These are phyloP conservation scores for Mucor irregularis DNA, from an alignment of 371 early-diverging fungal species.

Conservation along the genomic window DNA sequence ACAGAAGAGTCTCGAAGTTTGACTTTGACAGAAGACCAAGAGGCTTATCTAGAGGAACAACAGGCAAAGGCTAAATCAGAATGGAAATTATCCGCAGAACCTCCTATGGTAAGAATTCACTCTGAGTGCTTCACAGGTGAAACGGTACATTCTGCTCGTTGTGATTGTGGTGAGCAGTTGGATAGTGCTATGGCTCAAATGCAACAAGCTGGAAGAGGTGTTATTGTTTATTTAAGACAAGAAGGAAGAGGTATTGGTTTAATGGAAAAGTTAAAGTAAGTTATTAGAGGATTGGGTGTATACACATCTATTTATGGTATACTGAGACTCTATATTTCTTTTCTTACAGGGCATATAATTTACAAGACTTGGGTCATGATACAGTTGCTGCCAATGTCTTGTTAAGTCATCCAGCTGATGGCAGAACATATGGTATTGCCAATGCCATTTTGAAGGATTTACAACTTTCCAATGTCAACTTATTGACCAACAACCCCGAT, in stretches of 20 bases:
- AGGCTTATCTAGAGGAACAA: slow-evolving; percentile 39
- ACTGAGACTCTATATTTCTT: not conserved
- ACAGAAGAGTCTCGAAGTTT: slow-evolving; percentile 38
- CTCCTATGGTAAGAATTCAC: slow-evolving; percentile 89
- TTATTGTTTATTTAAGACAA: slow-evolving; percentile 93
- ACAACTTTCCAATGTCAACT: slow-evolving; percentile 59
- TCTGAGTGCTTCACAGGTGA: slow-evolving; percentile 98
- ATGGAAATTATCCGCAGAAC: slow-evolving; percentile 27
- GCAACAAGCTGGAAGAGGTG: slow-evolving; percentile 78
- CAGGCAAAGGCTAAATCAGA: slow-evolving; percentile 34
- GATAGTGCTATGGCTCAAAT: slow-evolving; percentile 92
- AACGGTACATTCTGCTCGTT: slow-evolving; percentile 87
- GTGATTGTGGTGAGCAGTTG: slow-evolving; percentile 96
- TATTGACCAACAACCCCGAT: slow-evolving; percentile 96
- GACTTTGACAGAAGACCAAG: slow-evolving; percentile 39
- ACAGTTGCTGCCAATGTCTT: slow-evolving; percentile 92
- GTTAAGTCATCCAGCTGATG: slow-evolving; percentile 90
- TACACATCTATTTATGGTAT: no score
- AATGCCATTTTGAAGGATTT: slow-evolving; percentile 88
- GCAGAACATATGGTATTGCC: slow-evolving; percentile 91
- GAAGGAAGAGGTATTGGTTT: slow-evolving; percentile 97
- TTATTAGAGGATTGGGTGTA: no score
- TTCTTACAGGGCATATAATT: slow-evolving; percentile 84
- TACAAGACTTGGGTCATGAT: slow-evolving; percentile 95
- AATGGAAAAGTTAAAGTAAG: slow-evolving; percentile 86